Base-by-base conservation (phyloP, 495 filamentous ascomycete genomes). In the Penicillium antarcticum region DNA sequence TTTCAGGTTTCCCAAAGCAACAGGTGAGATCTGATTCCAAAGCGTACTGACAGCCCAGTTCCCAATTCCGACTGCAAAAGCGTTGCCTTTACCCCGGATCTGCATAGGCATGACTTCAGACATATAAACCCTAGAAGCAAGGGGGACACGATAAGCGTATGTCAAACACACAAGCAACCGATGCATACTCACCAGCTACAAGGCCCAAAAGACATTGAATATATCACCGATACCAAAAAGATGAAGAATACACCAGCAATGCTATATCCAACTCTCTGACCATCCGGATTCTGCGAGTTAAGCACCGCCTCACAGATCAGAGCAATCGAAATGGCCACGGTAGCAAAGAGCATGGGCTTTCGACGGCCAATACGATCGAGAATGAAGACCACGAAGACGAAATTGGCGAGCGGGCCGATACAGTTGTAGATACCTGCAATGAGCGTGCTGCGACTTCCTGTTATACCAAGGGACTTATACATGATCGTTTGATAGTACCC, bases 381-480 rank as follows among this genome's bases (percentile, higher is more conserved):
- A 16, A 73, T 42, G 51, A 70, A 74, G n/a, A 71, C 51, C 38
- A 76, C 73, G 53, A 76, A 77, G 51, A 77, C 55, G 2, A 77
- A 55, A 54, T 73, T 80, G 38, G 73, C 63, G 11, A 82, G 38
- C 16, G 80, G 79, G 12, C 80, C 80, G 17, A 83, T 69, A 26
- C 79, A 77, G 51, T 85, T 85, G 65, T 85, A 85, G 39, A 84
- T 73, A 7, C 79, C 81, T 5, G 76, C 73, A 2, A 85, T 76
- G 0, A 85, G 75, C 11, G 80, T 66, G 29, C 68, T 72, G 18
- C 72, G 68, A 39, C 66, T 69, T 2, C 77, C 80, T 0, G 66
- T 72, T 18, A 85, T 77, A 4, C 81, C 81, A 4, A 85, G 68
- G 14, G 76, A 66, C n/a, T 76, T 60, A 66, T 83, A 84, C 72